Evolutionary conservation across 2,329 filamentous ascomycete genomes (phyloP), one percentile per base, ranked within the genome.

Genomic region (Metarhizium guizhouense): DNA sequence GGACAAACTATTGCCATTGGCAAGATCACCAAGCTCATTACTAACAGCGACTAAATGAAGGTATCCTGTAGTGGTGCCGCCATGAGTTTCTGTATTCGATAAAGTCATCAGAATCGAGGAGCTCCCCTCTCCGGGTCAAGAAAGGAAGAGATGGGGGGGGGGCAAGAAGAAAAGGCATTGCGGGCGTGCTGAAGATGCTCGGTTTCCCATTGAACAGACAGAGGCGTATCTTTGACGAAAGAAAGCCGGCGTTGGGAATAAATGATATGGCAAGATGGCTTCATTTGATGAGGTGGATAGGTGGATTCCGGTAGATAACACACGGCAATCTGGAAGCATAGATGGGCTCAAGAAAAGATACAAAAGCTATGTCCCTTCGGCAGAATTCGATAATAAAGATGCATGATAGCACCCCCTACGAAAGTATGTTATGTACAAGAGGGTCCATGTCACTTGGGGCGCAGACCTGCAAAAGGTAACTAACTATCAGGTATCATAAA

Each of bases 1-100:
- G 94, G 94, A 65, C 93, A 97, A 88, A 99, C 94, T 0, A 96
- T 99, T 76, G 94, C 94, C 56, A 99, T 99, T 76, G 94, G 94
- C 68, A 99, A 99, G 83, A 95, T 99, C 71, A 96, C 90, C 58
- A 96, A 92, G 81, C 82, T 99, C 60, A 78, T 84, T 64, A 74
- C 68, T 7, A 71, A 75, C 3, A 56, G 58, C 3, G 42, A 54
- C 20, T 52, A 47, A 50, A 50, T 40, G 25, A 55, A 53, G 34
- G 10, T 45, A 50, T 18, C 16, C 36, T 6, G 14, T 30, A 7
- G 56, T 48, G 25, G 45, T 47, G 51, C 42, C 13, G 40, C 45
- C 45, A 55, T 30, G 20, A 14, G 20, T 25, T 25, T n/a, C 38
- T 55, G 53, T 29, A 48, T 29, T 11, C 20, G 43, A 36, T 48